Base-by-base conservation (phyloP, 148 eudicot species). In the Nyssa sinensis region DNA sequence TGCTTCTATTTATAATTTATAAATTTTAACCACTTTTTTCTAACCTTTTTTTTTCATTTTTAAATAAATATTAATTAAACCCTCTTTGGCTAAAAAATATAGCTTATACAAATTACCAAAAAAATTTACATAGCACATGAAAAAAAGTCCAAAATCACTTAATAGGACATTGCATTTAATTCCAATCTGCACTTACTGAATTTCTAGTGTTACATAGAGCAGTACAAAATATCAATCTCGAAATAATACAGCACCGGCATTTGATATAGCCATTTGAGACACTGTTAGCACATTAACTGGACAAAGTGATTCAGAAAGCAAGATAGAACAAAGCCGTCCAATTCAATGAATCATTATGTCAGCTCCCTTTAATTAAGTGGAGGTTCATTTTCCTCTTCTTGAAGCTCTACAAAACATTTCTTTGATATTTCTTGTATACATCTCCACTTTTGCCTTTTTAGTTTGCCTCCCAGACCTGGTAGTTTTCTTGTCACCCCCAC, bases 381-480 rank as follows among this genome's bases (percentile, higher is more conserved):
- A 58, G 62, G 64, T 55, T 79, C 71, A 77, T 69, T 77, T 81
- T 63, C 75, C 64, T 80, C 81, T 85, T 82, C 94, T 89, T 16
- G 97, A 83, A 62, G 92, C 99, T 82, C 91, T 83, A 31, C 77
- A 21, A 70, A 95, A 95, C 99, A 95, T 95, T 71, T 93, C 98
- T 82, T 79, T 93, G 66, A 95, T 95, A 77, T 83, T 95, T 27
- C 69, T 84, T 49, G 98, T 91, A 79, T 89, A 79, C 25, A 81
- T 89, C 86, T 93, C 99, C 34, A 85, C 76, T 80, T 89, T 95
- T 74, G 83, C 78, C 86, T 93, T 95, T 76, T 95, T 95, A 31
- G 77, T 78, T 75, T 84, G 97, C 81, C 83, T 87, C 7, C 78
- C 82, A 8, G 70, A 75, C 87, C 81, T 80, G 47, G 79, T 79